Evolutionary conservation across 352 stramenopile genomes (phyloP).

Genomic region (Peronospora destructor): DNA sequence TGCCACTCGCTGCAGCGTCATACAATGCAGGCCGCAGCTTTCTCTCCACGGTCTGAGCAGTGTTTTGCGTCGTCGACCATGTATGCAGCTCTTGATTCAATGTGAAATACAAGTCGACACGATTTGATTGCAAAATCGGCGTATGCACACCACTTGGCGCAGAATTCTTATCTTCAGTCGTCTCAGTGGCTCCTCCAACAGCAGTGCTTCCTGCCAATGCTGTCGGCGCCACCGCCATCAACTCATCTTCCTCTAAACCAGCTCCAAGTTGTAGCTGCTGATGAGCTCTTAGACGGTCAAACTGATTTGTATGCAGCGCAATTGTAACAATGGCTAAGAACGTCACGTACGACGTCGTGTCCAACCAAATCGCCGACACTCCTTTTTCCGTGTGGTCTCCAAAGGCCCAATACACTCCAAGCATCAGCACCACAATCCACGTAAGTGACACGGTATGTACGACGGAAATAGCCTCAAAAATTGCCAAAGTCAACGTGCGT

Average conservation of each 20-base stretch:
- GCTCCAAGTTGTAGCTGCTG: conserved; percentile 57
- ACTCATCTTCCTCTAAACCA: conserved; percentile 43
- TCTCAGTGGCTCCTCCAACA: not conserved
- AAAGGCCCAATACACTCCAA: conserved; percentile 41
- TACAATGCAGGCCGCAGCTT: conserved; percentile 45
- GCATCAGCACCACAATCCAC: conserved; percentile 42
- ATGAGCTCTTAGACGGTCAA: conserved; percentile 54
- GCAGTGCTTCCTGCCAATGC: conserved; percentile 7
- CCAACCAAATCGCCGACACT: conserved; percentile 29
- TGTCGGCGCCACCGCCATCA: conserved; percentile 23
- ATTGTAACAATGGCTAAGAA: conserved; percentile 38
- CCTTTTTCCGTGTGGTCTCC: conserved; percentile 36
- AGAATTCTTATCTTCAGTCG: conserved; percentile 3
- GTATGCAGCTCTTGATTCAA: conserved; percentile 37
- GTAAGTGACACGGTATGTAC: conserved; percentile 46
- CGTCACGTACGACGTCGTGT: conserved; percentile 22
- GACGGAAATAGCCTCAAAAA: conserved; percentile 66
- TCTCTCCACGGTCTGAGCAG: conserved; percentile 35
- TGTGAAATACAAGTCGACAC: conserved; percentile 34
- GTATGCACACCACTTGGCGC: conserved; percentile 19
- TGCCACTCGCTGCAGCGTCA: not conserved
- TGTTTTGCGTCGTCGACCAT: conserved; percentile 24
- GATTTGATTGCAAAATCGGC: conserved; percentile 35
- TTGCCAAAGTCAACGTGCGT: conserved; percentile 39
- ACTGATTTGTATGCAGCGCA: conserved; percentile 53